Base-by-base conservation (phyloP, 2,329 filamentous ascomycete species). In the Aspergillus texensis region DNA sequence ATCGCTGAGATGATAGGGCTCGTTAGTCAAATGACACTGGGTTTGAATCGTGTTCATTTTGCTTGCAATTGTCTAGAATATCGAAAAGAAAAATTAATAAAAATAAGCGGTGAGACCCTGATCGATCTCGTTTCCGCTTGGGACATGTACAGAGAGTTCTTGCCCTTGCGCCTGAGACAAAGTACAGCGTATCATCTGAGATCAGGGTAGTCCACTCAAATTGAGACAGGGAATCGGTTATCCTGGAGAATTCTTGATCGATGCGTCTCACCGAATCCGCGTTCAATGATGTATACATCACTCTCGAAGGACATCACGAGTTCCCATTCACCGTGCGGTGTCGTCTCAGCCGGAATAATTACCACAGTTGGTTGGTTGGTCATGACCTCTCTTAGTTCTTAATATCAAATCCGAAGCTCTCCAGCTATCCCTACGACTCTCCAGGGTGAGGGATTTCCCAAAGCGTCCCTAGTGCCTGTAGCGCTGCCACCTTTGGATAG, bases 1-100 rank as follows among this genome's bases (percentile, higher is more conserved):
- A 67, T 63, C 67, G 57, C 61, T 67, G 64, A 58, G 62, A 63
- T 58, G 60, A 63, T 65, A 63, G 65, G 61, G 63, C 63, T 61
- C 63, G 63, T 60, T 53, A 61, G 63, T 62, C 60, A 65, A 62
- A 61, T 63, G 65, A 62, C 60, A 57, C 62, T 36, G 36, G 39
- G 36, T 32, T 62, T 57, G 30, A 26, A 36, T 56, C 39, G 26
- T 52, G 50, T 59, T 36, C 32, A 60, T 54, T 48, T 57, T 62
- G 60, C 57, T 53, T 48, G 57, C 30, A n/a, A 52, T 58, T 41
- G 53, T 39, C 32, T 41, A 14, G 48, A n/a, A 30, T n/a, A 52
- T 52, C 8, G 28, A n/a, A 46, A 46, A 46, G 4, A 45, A 21
- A 21, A 45, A 46, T 26, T 4, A 45, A 21, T 11, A 45, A 21